These are phyloP conservation scores for Hypoxylon subgilvum DNA, from an alignment of 495 filamentous ascomycete genomes.

Conservation along the genomic window DNA sequence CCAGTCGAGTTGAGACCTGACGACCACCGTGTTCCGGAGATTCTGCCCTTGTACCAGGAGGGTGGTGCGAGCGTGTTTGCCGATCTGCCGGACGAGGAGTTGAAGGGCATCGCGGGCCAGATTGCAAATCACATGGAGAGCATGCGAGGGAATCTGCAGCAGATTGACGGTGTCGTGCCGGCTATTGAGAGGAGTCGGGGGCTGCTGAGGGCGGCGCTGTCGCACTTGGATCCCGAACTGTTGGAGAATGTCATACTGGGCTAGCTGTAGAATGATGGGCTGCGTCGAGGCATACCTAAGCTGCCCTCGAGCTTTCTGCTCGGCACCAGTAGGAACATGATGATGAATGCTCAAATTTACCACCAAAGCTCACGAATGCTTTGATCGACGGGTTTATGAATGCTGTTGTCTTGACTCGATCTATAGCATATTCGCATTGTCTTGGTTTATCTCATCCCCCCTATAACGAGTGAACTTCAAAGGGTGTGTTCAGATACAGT, in stretches of 20 bases:
- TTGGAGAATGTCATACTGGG: slow-evolving; percentile 52
- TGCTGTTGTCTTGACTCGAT: no score
- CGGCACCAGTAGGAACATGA: no score
- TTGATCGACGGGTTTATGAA: no score
- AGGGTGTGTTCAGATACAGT: no score
- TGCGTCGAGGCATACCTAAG: not conserved
- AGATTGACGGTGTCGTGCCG: slow-evolving; percentile 54
- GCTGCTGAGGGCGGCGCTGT: slow-evolving; percentile 46
- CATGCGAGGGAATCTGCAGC: slow-evolving; percentile 65
- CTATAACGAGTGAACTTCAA: no score
- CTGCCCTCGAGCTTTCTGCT: no score
- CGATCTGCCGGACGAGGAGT: slow-evolving; percentile 42
- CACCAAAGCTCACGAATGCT: no score
- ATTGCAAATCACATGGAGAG: slow-evolving; percentile 56
- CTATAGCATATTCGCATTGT: no score
- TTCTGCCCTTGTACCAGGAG: no score
- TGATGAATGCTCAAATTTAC: no score
- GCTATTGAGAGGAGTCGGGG: slow-evolving; percentile 53
- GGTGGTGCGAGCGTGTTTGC: slow-evolving; percentile 39
- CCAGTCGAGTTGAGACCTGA: slow-evolving; percentile 5
- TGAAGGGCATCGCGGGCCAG: slow-evolving; percentile 48
- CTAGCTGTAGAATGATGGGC: slow-evolving; percentile 18
- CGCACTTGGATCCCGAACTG: slow-evolving; percentile 52
- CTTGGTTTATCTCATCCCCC: no score
- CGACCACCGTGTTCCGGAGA: no score